Percentiles rank a stretch among this genome's conserved stretches.
Evolutionary conservation across 1,284 basidiomycete genomes (phyloP).

Genomic region (Ganoderma multipileum): DNA sequence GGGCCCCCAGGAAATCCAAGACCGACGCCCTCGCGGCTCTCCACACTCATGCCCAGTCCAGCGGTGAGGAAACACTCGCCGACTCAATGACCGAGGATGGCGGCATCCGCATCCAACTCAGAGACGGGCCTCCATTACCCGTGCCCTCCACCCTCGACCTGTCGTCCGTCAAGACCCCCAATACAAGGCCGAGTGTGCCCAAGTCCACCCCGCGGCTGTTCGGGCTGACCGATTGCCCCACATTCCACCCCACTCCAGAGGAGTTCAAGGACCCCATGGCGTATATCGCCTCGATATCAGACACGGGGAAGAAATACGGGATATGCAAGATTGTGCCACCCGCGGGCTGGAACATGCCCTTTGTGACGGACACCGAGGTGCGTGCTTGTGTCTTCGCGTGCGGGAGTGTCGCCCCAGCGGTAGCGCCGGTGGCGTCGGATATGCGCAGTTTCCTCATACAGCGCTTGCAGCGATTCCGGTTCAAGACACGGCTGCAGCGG

Average conservation of each 20-base stretch:
- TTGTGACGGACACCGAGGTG: slow-evolving; percentile 94
- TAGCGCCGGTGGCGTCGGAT: slow-evolving; percentile 28
- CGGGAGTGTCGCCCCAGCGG: slow-evolving; percentile 24
- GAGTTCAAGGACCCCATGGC: slow-evolving; percentile 97
- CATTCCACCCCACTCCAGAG: slow-evolving; percentile 87
- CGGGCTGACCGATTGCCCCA: slow-evolving; percentile 89
- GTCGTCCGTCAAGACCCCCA: slow-evolving; percentile 70
- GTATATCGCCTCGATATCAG: slow-evolving; percentile 89
- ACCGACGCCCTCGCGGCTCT: slow-evolving; percentile 81
- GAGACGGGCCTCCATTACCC: slow-evolving; percentile 60
- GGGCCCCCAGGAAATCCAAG: slow-evolving; percentile 87
- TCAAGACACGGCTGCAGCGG: slow-evolving; percentile 94
- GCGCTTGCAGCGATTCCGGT: slow-evolving; percentile 78
- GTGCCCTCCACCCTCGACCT: slow-evolving; percentile 70
- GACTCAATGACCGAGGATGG: slow-evolving; percentile 35
- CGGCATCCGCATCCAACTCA: slow-evolving; percentile 41
- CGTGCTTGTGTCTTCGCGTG: slow-evolving; percentile 33
- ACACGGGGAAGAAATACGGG: slow-evolving; percentile 80
- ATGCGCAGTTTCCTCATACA: slow-evolving; percentile 34
- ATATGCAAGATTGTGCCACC: slow-evolving; percentile 98
- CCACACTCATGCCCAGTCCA: slow-evolving; percentile 67
- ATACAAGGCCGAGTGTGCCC: slow-evolving; percentile 51
- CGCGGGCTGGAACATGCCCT: slow-evolving; percentile 94
- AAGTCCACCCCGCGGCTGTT: slow-evolving; percentile 70
- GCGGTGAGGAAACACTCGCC: slow-evolving; percentile 53